These are phyloP conservation scores for Trichoderma koningiopsis DNA, from an alignment of 2,329 filamentous ascomycete species.

Conservation along the genomic window DNA sequence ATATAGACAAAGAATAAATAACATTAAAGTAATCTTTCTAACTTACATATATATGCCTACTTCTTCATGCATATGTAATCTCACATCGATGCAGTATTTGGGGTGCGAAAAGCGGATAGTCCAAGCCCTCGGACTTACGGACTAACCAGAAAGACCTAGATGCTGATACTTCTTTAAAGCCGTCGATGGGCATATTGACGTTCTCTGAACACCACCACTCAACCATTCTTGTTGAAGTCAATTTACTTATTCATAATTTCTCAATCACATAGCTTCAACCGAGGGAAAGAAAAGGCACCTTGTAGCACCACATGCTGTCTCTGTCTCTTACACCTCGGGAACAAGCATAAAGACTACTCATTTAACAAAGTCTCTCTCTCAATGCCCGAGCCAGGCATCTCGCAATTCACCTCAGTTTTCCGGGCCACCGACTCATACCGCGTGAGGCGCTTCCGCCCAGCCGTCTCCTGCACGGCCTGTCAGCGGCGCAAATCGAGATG, in stretches of 20 bases:
- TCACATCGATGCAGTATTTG: background rate
- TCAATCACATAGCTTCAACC: background rate
- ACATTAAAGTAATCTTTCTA: background rate
- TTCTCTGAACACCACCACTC: background rate
- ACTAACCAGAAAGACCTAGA: background rate
- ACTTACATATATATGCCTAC: background rate
- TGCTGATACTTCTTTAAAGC: background rate
- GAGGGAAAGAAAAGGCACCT: background rate
- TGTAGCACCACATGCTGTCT: background rate
- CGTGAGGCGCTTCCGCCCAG: constrained; percentile 44
- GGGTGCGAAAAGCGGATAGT: background rate
- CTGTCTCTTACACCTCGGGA: background rate
- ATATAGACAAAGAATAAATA: background rate
- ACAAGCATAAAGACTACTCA: background rate
- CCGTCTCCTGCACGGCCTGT: constrained; percentile 47
- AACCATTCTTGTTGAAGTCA: background rate
- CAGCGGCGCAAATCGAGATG: constrained; percentile 48
- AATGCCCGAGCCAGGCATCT: constrained; percentile 36
- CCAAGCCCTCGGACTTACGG: background rate
- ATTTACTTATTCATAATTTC: background rate
- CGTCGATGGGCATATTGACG: background rate
- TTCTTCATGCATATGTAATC: background rate
- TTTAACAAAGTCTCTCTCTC: background rate
- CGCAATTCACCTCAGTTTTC: constrained; percentile 36
- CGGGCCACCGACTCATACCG: constrained; percentile 40